Evolutionary conservation across 192 early-diverging fungal genomes (phyloP), one percentile per base, ranked within the genome.

Genomic region (Coemansia sp.): DNA sequence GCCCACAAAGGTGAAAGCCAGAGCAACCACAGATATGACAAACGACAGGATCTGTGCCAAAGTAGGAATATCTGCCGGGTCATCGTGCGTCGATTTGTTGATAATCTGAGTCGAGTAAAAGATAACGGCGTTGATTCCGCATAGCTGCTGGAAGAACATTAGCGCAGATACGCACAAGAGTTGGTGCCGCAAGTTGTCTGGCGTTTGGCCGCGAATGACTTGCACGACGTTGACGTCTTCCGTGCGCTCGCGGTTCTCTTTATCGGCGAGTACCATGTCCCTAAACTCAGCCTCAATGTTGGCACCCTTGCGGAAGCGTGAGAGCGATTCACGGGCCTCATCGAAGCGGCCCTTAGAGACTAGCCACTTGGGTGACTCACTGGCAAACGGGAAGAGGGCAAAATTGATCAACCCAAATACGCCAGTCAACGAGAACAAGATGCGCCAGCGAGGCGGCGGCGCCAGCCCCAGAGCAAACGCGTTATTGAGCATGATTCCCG

Each of bases 71-170:
- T 83, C 58, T 7, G 81, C 81, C 0, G 81, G 81, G 36, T 83
- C 37, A 57, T 71, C 70, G 23, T 77, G 50, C 0, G 69, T 88
- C 59, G 45, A 83, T 55, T 75, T 60, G 69, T 83, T 83, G 82
- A 94, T 89, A 51, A 94, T 92, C n/a, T 86, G 87, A 7, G 94
- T 91, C n/a, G 87, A 89, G 71, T 93, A 95, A 77, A 89, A 93
- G 62, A 93, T 89, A 39, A 93, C 86, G 11, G 88, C 92, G 71
- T 93, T 93, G 71, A 95, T 93, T 50, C 92, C 94, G 40, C 86
- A 87, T 21, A 94, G 82, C 76, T 95, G 94, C 72, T 95, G 94
- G 62, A 86, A 73, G 20, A 90, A 79, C 74, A 93, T 91, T 9
- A 93, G 60, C 3, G 83, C 70, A 14, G 91, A 73, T 38, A 88